Percentiles rank a stretch among this genome's conserved stretches.
Evolutionary conservation across 2,329 filamentous ascomycete genomes (phyloP).

Genomic region (Aotearoamyces nothofagi): DNA sequence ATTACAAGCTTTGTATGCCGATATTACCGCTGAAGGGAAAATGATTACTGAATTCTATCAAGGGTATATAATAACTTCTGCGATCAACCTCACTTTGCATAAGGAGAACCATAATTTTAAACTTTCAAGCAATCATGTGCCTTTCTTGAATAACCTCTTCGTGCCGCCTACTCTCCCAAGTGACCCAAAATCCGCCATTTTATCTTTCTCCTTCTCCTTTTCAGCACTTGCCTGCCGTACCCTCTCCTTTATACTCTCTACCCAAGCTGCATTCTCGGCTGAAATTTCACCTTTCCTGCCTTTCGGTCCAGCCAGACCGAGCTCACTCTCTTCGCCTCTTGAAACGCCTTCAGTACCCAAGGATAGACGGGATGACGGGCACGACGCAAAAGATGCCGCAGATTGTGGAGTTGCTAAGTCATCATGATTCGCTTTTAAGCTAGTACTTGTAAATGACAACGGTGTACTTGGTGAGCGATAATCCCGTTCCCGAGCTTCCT

Average conservation of each 20-base stretch:
- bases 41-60: too few species aligned
- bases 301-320: conserved; percentile 58
- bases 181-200: conserved; percentile 39
- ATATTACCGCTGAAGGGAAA: too few species aligned
- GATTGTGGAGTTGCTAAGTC: not conserved
- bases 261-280: conserved; percentile 63
- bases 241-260: conserved; percentile 70
- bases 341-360: too few species aligned
- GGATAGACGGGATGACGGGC: conserved; percentile 18
- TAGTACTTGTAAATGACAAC: not conserved
- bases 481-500: conserved; percentile 3
- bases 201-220: conserved; percentile 22
- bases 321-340: conserved; percentile 36
- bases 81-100: too few species aligned
- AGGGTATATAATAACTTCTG: too few species aligned
- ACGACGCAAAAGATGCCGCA: not conserved
- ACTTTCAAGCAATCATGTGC: too few species aligned
- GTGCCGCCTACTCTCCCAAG: conserved; percentile 59
- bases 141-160: conserved; percentile 54
- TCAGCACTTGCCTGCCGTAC: conserved; percentile 57
- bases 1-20: too few species aligned
- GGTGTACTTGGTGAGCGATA: conserved; percentile 1
- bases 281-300: conserved; percentile 50
- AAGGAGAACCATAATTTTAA: too few species aligned
- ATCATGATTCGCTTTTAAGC: not conserved